A percentile compares a stretch with the other conserved stretches of the same genome.
Evolutionary conservation across 2,329 filamentous ascomycete species (phyloP).

Genomic region (Huntiella savannae): DNA sequence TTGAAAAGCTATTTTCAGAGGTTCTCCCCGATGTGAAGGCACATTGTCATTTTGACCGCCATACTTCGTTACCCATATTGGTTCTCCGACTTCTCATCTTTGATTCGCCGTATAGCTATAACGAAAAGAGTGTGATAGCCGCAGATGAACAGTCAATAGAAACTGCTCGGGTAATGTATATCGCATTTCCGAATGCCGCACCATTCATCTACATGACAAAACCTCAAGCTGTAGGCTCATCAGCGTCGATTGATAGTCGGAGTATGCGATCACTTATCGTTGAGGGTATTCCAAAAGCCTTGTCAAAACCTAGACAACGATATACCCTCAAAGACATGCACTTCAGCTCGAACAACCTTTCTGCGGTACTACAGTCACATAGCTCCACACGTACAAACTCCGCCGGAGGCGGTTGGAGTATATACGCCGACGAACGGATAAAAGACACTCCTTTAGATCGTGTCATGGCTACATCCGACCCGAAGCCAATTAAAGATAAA

Average conservation of each 20-base stretch:
- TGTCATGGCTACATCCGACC: slow-evolving; percentile 12
- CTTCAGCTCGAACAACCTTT: slow-evolving; percentile 51
- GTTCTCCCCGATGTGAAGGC: slow-evolving; percentile 64
- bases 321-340: slow-evolving; percentile 50
- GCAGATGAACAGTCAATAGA: slow-evolving; percentile 7
- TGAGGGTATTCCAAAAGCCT: slow-evolving; percentile 63
- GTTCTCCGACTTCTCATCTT: slow-evolving; percentile 63
- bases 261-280: slow-evolving; percentile 53
- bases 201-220: slow-evolving; percentile 53
- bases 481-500: too few relatives aligned
- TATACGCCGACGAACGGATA: slow-evolving; percentile 48
- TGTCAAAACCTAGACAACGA: slow-evolving; percentile 54
- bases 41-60: slow-evolving; percentile 64
- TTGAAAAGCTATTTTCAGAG: slow-evolving; percentile 55
- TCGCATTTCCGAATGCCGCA: slow-evolving; percentile 66
- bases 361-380: slow-evolving; percentile 47
- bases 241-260: slow-evolving; percentile 32
- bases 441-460: slow-evolving; percentile 37
- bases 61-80: slow-evolving; percentile 46
- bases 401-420: slow-evolving; percentile 59
- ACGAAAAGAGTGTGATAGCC: slow-evolving; percentile 10
- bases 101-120: slow-evolving; percentile 49
- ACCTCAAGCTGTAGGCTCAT: slow-evolving; percentile 24
- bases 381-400: slow-evolving; percentile 52
- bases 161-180: slow-evolving; percentile 51